Evolutionary conservation across 805 yeast species (phyloP).

Genomic region (Yarrowia osloensis): DNA sequence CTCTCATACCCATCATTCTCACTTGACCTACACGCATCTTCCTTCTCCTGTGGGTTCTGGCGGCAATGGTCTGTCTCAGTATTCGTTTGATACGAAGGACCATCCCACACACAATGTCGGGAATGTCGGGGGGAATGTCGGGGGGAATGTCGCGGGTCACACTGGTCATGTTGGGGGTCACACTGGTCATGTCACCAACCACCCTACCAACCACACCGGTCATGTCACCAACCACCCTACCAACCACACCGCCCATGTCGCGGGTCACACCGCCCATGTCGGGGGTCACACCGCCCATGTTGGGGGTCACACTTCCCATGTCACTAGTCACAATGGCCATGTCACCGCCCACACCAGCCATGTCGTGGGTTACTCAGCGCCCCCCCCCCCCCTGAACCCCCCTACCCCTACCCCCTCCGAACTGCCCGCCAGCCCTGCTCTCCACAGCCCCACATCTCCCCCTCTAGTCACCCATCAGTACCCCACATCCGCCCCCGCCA

Average conservation of each 20-base stretch:
- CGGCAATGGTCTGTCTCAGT: background rate
- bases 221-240: background rate
- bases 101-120: too few species aligned
- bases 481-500: background rate
- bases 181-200: background rate
- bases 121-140: background rate
- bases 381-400: background rate
- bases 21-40: background rate
- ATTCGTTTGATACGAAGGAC: background rate
- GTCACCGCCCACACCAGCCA: background rate
- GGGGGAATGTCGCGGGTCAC: background rate
- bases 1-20: background rate
- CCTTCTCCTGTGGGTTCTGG: background rate
- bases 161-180: background rate
- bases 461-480: background rate
- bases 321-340: background rate
- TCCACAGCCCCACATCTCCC: background rate
- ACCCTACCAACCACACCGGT: background rate
- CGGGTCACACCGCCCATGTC: background rate
- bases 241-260: too few species aligned
- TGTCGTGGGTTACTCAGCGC: background rate
- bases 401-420: constrained; percentile 3
- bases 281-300: background rate
- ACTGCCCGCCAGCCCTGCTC: background rate
- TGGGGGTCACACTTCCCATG: background rate